Conservation (phyloP, 2,329 filamentous ascomycete genomes). For the Proliferodiscus dingleyae region DNA sequence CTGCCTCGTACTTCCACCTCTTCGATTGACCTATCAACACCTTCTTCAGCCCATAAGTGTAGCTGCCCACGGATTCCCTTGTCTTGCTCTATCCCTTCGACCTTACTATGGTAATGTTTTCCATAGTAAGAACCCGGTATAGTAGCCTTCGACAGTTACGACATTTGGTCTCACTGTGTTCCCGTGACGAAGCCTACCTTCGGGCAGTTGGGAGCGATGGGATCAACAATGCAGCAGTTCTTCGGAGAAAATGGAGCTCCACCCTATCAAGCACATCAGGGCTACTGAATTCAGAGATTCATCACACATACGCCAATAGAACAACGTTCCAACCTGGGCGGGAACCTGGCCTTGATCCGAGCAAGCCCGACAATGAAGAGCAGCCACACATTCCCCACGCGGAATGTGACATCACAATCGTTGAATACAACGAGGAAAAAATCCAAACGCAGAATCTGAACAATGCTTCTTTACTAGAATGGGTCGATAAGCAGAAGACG, state of each 20-base stretch:
- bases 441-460: slow-evolving; percentile 65
- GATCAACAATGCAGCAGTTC: background rate
- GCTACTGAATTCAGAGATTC: background rate
- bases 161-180: no score
- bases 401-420: slow-evolving; percentile 76
- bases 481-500: slow-evolving; percentile 50
- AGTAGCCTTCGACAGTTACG: no score
- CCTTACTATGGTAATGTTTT: no score
- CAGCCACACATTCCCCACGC: slow-evolving; percentile 54
- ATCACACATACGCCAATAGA: slow-evolving; percentile 14
- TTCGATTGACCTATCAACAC: no score
- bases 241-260: background rate
- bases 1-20: no score
- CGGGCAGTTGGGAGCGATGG: no score
- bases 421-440: slow-evolving; percentile 73
- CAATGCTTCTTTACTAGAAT: slow-evolving; percentile 66
- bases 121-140: no score
- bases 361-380: slow-evolving; percentile 59
- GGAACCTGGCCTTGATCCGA: slow-evolving; percentile 68
- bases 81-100: no score
- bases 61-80: no score
- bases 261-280: background rate
- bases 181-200: no score
- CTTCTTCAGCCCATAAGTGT: no score
- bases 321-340: slow-evolving; percentile 52